A percentile compares a stretch with the other conserved stretches of the same genome.
Evolutionary conservation across 2,329 filamentous ascomycete genomes (phyloP).

Genomic region (Fusarium duplospermum): DNA sequence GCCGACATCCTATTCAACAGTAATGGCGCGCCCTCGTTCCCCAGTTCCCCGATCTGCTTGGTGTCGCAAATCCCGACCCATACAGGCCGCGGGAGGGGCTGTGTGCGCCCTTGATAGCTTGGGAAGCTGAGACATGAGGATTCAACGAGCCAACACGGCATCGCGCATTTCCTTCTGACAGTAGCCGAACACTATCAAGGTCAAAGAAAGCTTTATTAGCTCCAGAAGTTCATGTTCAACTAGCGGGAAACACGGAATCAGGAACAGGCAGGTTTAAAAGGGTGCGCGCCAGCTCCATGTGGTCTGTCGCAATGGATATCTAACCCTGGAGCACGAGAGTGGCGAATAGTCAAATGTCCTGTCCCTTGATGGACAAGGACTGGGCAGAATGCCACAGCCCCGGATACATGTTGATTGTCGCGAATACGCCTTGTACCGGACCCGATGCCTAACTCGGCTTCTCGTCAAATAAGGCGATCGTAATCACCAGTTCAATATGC

Average conservation of each 20-base stretch:
- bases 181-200: constrained; percentile 23
- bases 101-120: neutral
- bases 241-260: constrained; percentile 2
- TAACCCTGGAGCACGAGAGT: constrained; percentile 9
- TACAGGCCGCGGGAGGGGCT: neutral
- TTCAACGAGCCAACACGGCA: neutral
- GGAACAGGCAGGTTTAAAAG: constrained; percentile 8
- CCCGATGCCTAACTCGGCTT: neutral
- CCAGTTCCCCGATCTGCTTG: neutral
- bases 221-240: constrained; percentile 4
- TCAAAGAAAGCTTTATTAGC: constrained; percentile 8
- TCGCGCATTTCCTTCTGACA: constrained; percentile 11
- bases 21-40: constrained; percentile 11
- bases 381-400: neutral
- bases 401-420: neutral
- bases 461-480: neutral
- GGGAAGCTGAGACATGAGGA: neutral
- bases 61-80: neutral
- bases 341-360: constrained; percentile 4
- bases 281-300: constrained; percentile 27
- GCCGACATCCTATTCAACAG: constrained; percentile 3
- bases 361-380: constrained; percentile 28
- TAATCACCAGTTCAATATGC: constrained; percentile 14
- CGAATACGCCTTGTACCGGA: neutral
- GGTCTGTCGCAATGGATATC: constrained; percentile 17